These are phyloP conservation scores for Senecio squalidus DNA, from an alignment of 140 eudicot species.

Conservation along the genomic window DNA sequence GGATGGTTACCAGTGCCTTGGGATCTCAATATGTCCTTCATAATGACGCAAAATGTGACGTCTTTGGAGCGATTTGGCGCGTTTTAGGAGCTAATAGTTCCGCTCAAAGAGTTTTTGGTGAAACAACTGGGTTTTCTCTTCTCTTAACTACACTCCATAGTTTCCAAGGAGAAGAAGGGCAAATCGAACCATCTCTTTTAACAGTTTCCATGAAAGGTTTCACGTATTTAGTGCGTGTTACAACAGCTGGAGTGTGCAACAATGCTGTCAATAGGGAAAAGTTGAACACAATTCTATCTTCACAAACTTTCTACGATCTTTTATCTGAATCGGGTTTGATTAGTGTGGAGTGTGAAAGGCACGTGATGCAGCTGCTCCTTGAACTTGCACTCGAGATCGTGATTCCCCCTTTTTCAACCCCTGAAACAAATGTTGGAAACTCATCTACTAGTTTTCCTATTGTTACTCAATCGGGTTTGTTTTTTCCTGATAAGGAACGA, in stretches of 20 bases:
- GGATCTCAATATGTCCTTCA: slow-evolving; percentile 82
- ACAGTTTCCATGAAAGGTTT: slow-evolving; percentile 47
- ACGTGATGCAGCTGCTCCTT: slow-evolving; percentile 71
- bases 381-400: slow-evolving; percentile 91
- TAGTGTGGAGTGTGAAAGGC: slow-evolving; percentile 87
- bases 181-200: slow-evolving; percentile 31
- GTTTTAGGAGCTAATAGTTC: slow-evolving; percentile 61
- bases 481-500: slow-evolving; percentile 60
- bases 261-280: slow-evolving; percentile 75
- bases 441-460: slow-evolving; percentile 47
- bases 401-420: slow-evolving; percentile 73
- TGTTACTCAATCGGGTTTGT: slow-evolving; percentile 55
- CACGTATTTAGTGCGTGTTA: slow-evolving; percentile 77
- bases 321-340: slow-evolving; percentile 84
- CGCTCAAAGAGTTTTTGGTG: slow-evolving; percentile 97
- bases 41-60: slow-evolving; percentile 85
- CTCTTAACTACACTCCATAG: slow-evolving; percentile 76
- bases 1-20: slow-evolving; percentile 81
- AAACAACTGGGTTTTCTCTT: slow-evolving; percentile 95
- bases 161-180: slow-evolving; percentile 61
- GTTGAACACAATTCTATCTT: slow-evolving; percentile 61
- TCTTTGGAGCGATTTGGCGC: slow-evolving; percentile 94
- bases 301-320: slow-evolving; percentile 88
- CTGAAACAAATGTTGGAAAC: slow-evolving; percentile 46
- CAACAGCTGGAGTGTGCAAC: slow-evolving; percentile 83